Evolutionary conservation across 345 rosid genomes (phyloP).

Genomic region (Carallia brachiata): DNA sequence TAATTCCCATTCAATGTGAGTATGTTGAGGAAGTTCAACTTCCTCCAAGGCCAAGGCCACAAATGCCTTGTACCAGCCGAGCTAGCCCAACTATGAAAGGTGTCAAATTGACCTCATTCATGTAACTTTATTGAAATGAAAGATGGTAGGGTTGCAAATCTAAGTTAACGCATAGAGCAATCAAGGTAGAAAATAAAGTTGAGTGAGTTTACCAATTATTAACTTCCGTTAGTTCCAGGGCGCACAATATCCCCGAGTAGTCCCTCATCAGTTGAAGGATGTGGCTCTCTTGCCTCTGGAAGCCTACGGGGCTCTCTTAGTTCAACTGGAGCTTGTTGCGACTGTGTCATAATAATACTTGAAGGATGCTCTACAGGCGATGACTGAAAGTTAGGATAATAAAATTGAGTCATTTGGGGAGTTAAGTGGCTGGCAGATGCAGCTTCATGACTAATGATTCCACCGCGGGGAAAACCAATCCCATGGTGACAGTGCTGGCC

Average conservation of each 20-base stretch:
- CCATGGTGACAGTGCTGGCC: constrained; percentile 97
- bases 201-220: constrained; percentile 22
- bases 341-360: constrained; percentile 15
- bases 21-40: too few relatives aligned
- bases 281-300: constrained; percentile 21
- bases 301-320: constrained; percentile 15
- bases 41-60: too few relatives aligned
- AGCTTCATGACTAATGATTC: constrained; percentile 55
- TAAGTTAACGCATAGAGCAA: background rate
- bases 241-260: constrained; percentile 88
- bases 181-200: constrained; percentile 1
- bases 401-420: constrained; percentile 52
- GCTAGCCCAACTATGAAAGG: too few relatives aligned
- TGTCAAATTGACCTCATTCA: too few relatives aligned
- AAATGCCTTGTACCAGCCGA: too few relatives aligned
- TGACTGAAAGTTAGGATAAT: constrained; percentile 41
- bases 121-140: too few relatives aligned
- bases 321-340: constrained; percentile 24
- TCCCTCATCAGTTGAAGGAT: constrained; percentile 54
- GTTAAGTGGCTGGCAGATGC: constrained; percentile 38
- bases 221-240: constrained; percentile 62
- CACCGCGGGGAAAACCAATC: constrained; percentile 76
- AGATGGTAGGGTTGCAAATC: background rate
- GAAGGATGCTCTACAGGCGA: constrained; percentile 39
- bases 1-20: too few relatives aligned